A percentile compares a stretch with the other conserved stretches of the same genome.
phyloP scores from a whole-genome alignment of 2,329 filamentous ascomycete genomes.

The Cordyceps javanica region DNA sequence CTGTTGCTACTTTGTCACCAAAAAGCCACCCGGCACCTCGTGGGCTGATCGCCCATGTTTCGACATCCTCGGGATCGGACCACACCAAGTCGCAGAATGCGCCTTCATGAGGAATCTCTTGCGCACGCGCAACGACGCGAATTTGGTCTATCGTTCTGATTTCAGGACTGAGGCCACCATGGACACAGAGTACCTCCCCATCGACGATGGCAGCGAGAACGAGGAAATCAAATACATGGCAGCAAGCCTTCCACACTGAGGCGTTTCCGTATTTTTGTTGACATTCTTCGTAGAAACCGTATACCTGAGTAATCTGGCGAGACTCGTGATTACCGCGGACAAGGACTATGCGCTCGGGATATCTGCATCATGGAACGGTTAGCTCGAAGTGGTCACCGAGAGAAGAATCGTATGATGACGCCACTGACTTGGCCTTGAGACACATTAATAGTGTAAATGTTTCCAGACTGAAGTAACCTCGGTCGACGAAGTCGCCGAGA shows the following conservation, averaged over 20 bases:
- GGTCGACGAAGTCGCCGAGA: conserved; percentile 89
- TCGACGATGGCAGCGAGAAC: conserved; percentile 96
- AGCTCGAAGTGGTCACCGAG: not conserved
- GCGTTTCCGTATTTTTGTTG: conserved; percentile 97
- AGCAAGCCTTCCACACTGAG: conserved; percentile 99
- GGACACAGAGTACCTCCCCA: conserved; percentile 96
- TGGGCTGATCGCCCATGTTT: conserved; percentile 93
- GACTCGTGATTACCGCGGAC: conserved; percentile 98
- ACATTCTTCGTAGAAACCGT: conserved; percentile 98
- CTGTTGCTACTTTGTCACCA: conserved; percentile 92
- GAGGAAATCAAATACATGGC: conserved; percentile 97
- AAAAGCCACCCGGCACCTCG: conserved; percentile 97
- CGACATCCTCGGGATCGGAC: conserved; percentile 95
- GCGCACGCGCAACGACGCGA: conserved; percentile 93
- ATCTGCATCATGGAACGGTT: conserved; percentile 45
- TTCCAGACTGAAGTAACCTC: conserved; percentile 95
- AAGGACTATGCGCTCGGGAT: conserved; percentile 89
- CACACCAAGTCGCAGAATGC: conserved; percentile 98
- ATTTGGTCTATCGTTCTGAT: conserved; percentile 99
- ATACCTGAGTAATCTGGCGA: conserved; percentile 94
- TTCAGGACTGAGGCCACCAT: conserved; percentile 81
- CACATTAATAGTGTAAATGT: conserved; percentile 97
- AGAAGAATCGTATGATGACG: conserved; percentile 17
- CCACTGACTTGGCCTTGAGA: conserved; percentile 64
- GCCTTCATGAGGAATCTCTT: conserved; percentile 96